phyloP scores from a whole-genome alignment of 2,329 filamentous ascomycete genomes.

The Allantophomopsis lycopodina region DNA sequence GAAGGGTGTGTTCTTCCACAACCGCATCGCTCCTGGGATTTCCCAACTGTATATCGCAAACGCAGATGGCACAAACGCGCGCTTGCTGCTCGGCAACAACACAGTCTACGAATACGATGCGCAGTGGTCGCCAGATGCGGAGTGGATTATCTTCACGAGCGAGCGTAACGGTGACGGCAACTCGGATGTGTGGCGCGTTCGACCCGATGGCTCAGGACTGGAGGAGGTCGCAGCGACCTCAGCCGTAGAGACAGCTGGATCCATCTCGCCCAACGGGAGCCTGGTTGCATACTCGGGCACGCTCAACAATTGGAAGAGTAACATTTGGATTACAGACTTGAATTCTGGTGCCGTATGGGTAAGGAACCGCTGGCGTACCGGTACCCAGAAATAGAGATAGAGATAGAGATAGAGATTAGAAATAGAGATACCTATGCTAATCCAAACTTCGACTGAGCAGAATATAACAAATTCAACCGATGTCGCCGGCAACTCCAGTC shows the following conservation, averaged over 20 bases:
- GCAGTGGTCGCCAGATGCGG: slow-evolving; percentile 21
- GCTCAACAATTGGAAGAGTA: slow-evolving; percentile 19
- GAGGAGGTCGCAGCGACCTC: slow-evolving; percentile 19
- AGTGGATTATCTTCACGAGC: slow-evolving; percentile 25
- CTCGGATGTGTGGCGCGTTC: slow-evolving; percentile 24
- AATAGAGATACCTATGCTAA: too few species aligned
- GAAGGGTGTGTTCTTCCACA: slow-evolving; percentile 16
- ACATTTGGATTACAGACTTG: slow-evolving; percentile 26
- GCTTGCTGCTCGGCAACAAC: slow-evolving; percentile 16
- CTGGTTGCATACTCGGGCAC: slow-evolving; percentile 26
- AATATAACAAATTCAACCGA: slow-evolving; percentile 11
- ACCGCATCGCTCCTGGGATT: slow-evolving; percentile 21
- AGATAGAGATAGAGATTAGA: too few species aligned
- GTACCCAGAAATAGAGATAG: too few species aligned
- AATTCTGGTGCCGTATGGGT: background rate
- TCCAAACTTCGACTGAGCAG: too few species aligned
- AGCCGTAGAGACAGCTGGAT: slow-evolving; percentile 22
- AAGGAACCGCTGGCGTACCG: too few species aligned
- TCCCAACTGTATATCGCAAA: slow-evolving; percentile 18
- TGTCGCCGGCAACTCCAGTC: slow-evolving; percentile 8
- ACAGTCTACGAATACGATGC: slow-evolving; percentile 24
- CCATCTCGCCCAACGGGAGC: slow-evolving; percentile 23
- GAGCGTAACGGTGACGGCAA: slow-evolving; percentile 25
- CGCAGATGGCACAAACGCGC: slow-evolving; percentile 23
- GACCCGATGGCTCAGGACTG: slow-evolving; percentile 20